Base-by-base conservation (phyloP, 805 yeast species). In the Wickerhamomyces subpelliculosus region DNA sequence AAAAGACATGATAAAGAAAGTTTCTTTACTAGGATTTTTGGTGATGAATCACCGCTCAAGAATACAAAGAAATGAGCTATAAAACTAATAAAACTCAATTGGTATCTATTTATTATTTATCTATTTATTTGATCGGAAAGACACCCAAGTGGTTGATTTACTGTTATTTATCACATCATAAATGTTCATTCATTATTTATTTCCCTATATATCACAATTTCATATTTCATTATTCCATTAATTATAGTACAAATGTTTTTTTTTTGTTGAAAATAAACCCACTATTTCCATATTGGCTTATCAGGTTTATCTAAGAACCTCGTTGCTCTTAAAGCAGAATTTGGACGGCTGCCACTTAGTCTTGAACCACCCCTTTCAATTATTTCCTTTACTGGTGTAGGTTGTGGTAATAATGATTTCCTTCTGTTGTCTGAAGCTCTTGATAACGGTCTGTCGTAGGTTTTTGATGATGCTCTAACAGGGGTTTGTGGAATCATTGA, bases 401-500 rank as follows among this genome's bases (percentile, higher is more conserved):
- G 58, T 19, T 52, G 55, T 31, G 54, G 57, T 13, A 54, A 13
- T 35, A 48, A 26, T 4, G 57, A 52, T 19, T 34, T 39, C n/a
- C 51, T 26, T 14, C 30, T 35, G 3, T 27, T 13, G 3, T 25
- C 27, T 5, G 27, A 25, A 13, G 12, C n/a, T 25, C 34, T 16
- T 7, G 32, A 11, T 2, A n/a, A 13, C 10, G 27, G 19, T 36
- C 49, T 41, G 3, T 18, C 22, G 9, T 18, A 8, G 5, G 21
- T 9, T 10, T 17, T 27, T n/a, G 22, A 27, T 18, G 14, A 8
- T 14, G 32, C 10, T n/a, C 32, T 13, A 8, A 45, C 32, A 7
- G 57, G 57, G 0, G 55, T 52, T 23, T 49, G 47, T n/a, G 51
- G 54, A 5, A 50, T 36, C 43, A 49, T 39, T 4, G 58, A 52